Conservation (phyloP, 495 filamentous ascomycete species). For the Penicillium parvum region DNA sequence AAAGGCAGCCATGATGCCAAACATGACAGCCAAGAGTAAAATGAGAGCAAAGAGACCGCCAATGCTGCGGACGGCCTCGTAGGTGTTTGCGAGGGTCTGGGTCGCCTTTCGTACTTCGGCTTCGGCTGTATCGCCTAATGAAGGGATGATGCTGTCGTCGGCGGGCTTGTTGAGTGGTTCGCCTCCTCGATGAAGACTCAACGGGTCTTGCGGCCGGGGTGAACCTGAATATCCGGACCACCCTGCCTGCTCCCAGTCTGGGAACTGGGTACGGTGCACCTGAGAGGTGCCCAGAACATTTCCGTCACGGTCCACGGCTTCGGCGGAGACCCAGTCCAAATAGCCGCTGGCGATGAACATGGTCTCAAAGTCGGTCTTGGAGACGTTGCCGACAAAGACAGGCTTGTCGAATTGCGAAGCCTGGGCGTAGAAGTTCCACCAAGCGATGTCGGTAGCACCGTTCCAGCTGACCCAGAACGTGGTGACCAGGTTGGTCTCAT, state of each 20-base stretch:
- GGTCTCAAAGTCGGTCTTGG: slow-evolving; percentile 28
- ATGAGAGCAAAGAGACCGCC: slow-evolving; percentile 20
- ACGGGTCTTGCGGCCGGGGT: slow-evolving; percentile 19
- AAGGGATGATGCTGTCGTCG: background rate
- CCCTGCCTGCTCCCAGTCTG: slow-evolving; percentile 18
- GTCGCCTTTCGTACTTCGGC: slow-evolving; percentile 20
- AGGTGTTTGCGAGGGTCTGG: slow-evolving; percentile 14
- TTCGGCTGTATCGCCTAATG: slow-evolving; percentile 10
- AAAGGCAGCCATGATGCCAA: slow-evolving; percentile 17
- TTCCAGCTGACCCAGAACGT: slow-evolving; percentile 43
- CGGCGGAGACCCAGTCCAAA: slow-evolving; percentile 49
- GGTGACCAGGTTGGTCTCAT: slow-evolving; percentile 27
- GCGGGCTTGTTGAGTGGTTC: slow-evolving; percentile 1
- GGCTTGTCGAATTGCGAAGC: slow-evolving; percentile 21
- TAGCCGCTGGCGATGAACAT: slow-evolving; percentile 31
- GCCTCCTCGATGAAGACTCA: slow-evolving; percentile 2
- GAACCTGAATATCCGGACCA: slow-evolving; percentile 7
- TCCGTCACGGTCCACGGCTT: slow-evolving; percentile 23
- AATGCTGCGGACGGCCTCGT: slow-evolving; percentile 19
- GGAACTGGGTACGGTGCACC: slow-evolving; percentile 18
- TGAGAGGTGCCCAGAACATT: slow-evolving; percentile 16
- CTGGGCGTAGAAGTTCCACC: slow-evolving; percentile 36
- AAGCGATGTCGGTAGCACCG: slow-evolving; percentile 39
- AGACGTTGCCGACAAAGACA: slow-evolving; percentile 21
- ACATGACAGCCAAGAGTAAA: slow-evolving; percentile 19